phyloP scores from a whole-genome alignment of 768 basidiomycete genomes.

The Russula griseocarnosa region DNA sequence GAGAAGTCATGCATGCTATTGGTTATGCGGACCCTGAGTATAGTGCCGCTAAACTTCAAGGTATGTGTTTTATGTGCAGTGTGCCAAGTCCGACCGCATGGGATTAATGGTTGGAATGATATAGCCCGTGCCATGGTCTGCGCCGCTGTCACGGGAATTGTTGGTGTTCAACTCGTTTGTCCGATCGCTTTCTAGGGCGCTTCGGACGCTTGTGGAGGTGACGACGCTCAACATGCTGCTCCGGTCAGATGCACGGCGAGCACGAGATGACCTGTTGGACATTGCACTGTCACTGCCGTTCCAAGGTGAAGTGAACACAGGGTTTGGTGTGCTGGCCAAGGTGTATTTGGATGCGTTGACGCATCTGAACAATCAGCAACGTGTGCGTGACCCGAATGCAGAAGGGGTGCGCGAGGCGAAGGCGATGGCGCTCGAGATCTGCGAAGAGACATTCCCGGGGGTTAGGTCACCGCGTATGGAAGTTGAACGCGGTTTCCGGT shows the following conservation, averaged over 20 bases:
- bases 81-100: constrained; percentile 9
- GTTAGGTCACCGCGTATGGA: constrained; percentile 84
- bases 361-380: constrained; percentile 74
- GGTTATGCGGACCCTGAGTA: constrained; percentile 94
- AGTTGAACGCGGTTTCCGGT: constrained; percentile 94
- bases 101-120: constrained; percentile 9
- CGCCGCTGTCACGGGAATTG: constrained; percentile 92
- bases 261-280: constrained; percentile 88
- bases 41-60: constrained; percentile 92
- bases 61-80: constrained; percentile 42
- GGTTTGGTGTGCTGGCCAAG: constrained; percentile 95
- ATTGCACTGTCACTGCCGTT: constrained; percentile 90
- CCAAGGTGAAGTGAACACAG: constrained; percentile 95
- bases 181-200: constrained; percentile 82
- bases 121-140: constrained; percentile 88
- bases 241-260: constrained; percentile 78
- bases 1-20: constrained; percentile 93
- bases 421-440: constrained; percentile 80
- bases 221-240: constrained; percentile 91
- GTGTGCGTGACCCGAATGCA: constrained; percentile 72
- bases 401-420: constrained; percentile 82
- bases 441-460: constrained; percentile 91
- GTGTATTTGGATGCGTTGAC: constrained; percentile 93
- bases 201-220: constrained; percentile 87
- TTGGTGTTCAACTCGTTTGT: constrained; percentile 98